A percentile compares a stretch with the other conserved stretches of the same genome.
These are phyloP conservation scores for Cladorrhinum samala DNA, from an alignment of 495 filamentous ascomycete genomes.

Conservation along the genomic window DNA sequence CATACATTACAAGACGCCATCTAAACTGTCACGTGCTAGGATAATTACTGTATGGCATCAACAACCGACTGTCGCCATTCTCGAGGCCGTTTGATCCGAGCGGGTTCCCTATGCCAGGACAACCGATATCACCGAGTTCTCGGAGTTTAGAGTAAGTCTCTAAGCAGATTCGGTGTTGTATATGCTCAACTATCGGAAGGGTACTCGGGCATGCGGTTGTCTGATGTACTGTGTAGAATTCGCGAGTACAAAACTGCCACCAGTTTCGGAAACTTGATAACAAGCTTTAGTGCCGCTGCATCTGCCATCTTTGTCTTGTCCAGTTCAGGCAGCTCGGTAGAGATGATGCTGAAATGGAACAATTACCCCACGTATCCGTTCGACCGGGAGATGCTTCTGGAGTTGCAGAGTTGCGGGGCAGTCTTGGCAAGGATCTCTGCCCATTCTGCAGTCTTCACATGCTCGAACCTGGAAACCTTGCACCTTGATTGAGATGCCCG, in stretches of 20 bases:
- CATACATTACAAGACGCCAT: neutral
- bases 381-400: slow-evolving; percentile 10
- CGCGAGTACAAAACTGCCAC: too few species aligned
- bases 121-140: neutral
- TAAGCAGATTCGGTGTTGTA: neutral
- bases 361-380: slow-evolving; percentile 18
- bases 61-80: neutral
- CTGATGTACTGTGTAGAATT: too few species aligned
- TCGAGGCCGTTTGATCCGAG: slow-evolving; percentile 8
- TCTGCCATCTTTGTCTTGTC: too few species aligned
- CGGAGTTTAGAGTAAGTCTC: neutral
- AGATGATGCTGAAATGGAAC: too few species aligned
- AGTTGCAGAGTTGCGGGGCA: slow-evolving; percentile 3
- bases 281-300: too few species aligned
- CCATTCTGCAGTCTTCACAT: slow-evolving; percentile 1
- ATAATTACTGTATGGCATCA: neutral
- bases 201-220: too few species aligned
- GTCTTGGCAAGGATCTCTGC: neutral
- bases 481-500: too few species aligned
- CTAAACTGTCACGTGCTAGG: neutral
- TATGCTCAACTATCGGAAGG: too few species aligned
- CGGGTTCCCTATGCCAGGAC: neutral
- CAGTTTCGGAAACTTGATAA: too few species aligned
- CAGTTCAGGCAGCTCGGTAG: too few species aligned
- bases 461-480: slow-evolving; percentile 2